Evolutionary conservation across 768 basidiomycete genomes (phyloP).

Genomic region (Cystobasidium onofrii): DNA sequence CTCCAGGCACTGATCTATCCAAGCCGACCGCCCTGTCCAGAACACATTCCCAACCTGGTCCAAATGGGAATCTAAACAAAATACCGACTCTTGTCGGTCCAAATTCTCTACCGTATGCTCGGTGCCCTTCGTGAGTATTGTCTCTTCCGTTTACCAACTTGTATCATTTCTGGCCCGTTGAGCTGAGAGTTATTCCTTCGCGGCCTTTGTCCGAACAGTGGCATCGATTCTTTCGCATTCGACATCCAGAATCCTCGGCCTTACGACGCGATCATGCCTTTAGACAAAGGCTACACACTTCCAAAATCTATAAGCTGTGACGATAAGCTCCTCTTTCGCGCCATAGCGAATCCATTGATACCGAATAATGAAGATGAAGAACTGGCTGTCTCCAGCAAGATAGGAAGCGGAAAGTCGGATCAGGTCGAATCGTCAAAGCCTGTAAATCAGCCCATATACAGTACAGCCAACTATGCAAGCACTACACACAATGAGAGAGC

Average conservation of each 20-base stretch:
- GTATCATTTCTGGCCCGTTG: too few relatives aligned
- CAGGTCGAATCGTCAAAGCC: background rate
- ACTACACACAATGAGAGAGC: constrained; percentile 14
- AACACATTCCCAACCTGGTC: background rate
- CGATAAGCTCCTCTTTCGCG: background rate
- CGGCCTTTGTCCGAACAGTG: background rate
- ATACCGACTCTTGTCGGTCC: constrained; percentile 23
- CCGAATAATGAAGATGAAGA: background rate
- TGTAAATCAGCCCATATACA: background rate
- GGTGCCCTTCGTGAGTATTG: constrained; percentile 31
- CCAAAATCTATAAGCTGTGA: background rate
- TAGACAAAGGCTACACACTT: background rate
- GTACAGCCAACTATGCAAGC: background rate
- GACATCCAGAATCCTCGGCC: background rate
- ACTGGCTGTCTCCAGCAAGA: background rate
- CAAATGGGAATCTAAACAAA: background rate
- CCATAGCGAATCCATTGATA: background rate
- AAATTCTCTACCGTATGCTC: constrained; percentile 29
- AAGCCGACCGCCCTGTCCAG: background rate
- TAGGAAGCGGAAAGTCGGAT: background rate
- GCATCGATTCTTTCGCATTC: constrained; percentile 29
- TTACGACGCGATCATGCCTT: constrained; percentile 7
- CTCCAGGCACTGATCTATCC: background rate
- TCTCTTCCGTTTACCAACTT: background rate
- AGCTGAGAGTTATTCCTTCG: too few relatives aligned